Base-by-base conservation (phyloP, 305 asterid genomes). In the Coffea humblotiana region DNA sequence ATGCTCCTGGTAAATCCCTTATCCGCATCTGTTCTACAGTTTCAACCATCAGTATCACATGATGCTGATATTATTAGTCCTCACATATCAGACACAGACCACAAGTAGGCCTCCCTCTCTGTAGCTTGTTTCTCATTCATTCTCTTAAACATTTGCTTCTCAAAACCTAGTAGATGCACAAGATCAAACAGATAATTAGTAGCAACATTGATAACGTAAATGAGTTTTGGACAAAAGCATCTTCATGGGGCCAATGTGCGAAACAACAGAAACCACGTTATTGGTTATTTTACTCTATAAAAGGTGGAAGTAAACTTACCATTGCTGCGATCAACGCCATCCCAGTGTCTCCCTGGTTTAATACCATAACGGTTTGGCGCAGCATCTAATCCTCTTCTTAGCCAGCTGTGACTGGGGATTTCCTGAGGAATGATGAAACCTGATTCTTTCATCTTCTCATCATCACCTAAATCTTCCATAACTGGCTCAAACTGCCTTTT, bases 301-400 rank as follows among this genome's bases (percentile, higher is more conserved):
- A 27, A 0, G 63, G 23, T 29, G n/a, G 32, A 70, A 75, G 70
- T 10, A 64, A 75, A 68, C 89, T 64, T 81, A 90, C 97, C 98
- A 10, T 71, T 93, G 72, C 97, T 93, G 52, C 98, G 95, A 76
- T 95, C 95, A 3, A 94, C 97, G 21, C 97, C 97, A 77, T 94
- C 97, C 97, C 97, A 94, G 82, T 93, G 98, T 84, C 97, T 86
- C 71, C 98, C 97, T 0, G 98, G 98, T 83, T 83, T 93, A 84
- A 95, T 92, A 54, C 94, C 95, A 78, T 94, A 93, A 14, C 98
- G 97, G 79, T 93, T 94, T 23, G 94, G 89, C 19, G 97, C 91
- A 66, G 91, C 93, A 54, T 90, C 94, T 25, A 91, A 75, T 21
- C 97, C 86, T 87, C 98, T 89, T 82, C 60, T 88, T 71, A 90